Base-by-base conservation (phyloP, 768 basidiomycete species). In the Rhodosporidiobolus sp. region DNA sequence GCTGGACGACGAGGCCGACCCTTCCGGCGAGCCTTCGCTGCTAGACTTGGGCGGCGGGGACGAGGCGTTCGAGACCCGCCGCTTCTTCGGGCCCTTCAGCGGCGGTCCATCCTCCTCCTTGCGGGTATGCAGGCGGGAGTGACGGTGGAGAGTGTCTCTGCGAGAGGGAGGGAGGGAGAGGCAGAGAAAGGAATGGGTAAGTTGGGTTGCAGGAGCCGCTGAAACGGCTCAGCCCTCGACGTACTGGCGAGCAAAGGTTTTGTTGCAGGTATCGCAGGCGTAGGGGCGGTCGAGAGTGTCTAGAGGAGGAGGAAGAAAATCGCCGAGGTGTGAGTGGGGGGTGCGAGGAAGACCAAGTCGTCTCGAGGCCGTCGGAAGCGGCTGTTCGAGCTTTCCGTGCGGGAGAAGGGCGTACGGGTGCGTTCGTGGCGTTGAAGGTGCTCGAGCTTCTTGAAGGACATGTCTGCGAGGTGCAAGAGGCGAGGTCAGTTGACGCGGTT, bases 401-500 rank as follows among this genome's bases (percentile, higher is more conserved):
- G 43, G n/a, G 35, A 38, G 8, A 12, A 28, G 7, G 17, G 70
- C 77, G 56, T 38, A 78, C 78, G 78, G 22, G 75, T 77, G 16
- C 78, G 62, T 45, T 75, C 73, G 63, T 79, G 78, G 0, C 78
- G 55, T 50, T 79, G 78, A 20, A 72, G 60, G 55, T 79, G 78
- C 52, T 79, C 78, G 38, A 78, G 67, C 62, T 77, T 77, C 30
- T 68, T 72, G 67, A 77, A 77, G n/a, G 66, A 52, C 56, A 59
- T 59, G 48, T 72, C 71, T 72, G 61, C 45, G 19, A 28, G 32
- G 63, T 4, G n/a, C 0, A 48, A 34, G 59, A 19, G 28, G 22
- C 20, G 22, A 10, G 32, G n/a, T 38, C 34, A 60, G 38, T 80
- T 90, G 1, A 86, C 86, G 0, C 86, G 87, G 9, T 85, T 96